Base-by-base conservation (phyloP, 371 early-diverging fungal genomes). In the Quaeritorhiza haematococci region DNA sequence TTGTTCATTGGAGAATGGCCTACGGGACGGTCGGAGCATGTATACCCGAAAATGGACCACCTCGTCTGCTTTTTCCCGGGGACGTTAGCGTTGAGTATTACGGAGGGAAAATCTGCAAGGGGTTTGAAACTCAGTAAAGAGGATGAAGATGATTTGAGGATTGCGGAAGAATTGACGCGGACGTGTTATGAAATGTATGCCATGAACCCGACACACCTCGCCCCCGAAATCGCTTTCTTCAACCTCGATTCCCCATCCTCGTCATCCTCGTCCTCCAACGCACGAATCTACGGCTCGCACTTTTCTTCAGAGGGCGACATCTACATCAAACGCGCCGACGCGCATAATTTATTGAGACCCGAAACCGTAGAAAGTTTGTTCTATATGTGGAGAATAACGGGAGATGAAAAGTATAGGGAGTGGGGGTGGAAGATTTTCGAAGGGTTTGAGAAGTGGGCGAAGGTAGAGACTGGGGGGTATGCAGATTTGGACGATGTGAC, bases 1-100 rank as follows among this genome's bases (percentile, higher is more conserved):
- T 67, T 84, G n/a, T 91, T 80, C 59, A 75, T 93, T 27, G 91
- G 90, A 13, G 93, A 92, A 56, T 67, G 79, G 28, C 49, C 76
- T 5, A 61, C 72, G 0, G 53, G 70, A 8, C n/a, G n/a, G 10
- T 5, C 33, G 19, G 54, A 60, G 7, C 13, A 1, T 1, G 29
- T 80, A 2, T 70, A 71, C 21, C 78, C 85, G 7, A 89, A 90
- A 56, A 91, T 95, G 92, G 93, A 93, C 56, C 96, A 95, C 67
- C 80, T 94, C 27, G 91, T 91, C 4, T 96, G 95, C 69, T 96
- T 95, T 71, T 73, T 90, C 32, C 92, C 90, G 10, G 94, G 92
- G 2, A 84, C 82, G 32, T 69, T 94, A 52, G 91, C 92, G 0
- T 68, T 94, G 3, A 88, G 74, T 49, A 89, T 86, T 23, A 89